Percentiles rank a stretch among this genome's conserved stretches.
phyloP scores from a whole-genome alignment of 805 yeast species.

The Barnettozyma populi region DNA sequence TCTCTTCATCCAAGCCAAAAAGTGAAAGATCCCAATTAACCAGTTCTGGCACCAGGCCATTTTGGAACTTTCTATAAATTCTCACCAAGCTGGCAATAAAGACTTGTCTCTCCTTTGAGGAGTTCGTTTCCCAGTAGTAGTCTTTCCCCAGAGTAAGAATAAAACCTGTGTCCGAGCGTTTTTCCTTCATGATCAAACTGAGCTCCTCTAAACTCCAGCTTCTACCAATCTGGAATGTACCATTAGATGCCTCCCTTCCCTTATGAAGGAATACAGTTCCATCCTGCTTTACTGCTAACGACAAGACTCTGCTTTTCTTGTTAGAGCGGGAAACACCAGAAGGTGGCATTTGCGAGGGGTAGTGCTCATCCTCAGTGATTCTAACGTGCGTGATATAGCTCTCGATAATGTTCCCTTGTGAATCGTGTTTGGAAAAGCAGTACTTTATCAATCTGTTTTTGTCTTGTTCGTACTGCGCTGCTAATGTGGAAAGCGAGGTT shows the following conservation, averaged over 20 bases:
- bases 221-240: constrained; percentile 81
- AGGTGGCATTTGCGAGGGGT: constrained; percentile 68
- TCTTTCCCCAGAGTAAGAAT: constrained; percentile 60
- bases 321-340: constrained; percentile 37
- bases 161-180: constrained; percentile 50
- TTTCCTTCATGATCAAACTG: constrained; percentile 47
- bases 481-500: constrained; percentile 32
- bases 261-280: constrained; percentile 76
- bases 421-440: constrained; percentile 44
- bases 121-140: constrained; percentile 76
- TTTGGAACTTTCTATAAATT: constrained; percentile 48
- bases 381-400: constrained; percentile 73
- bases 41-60: constrained; percentile 49
- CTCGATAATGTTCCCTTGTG: constrained; percentile 40
- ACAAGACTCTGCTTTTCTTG: constrained; percentile 58
- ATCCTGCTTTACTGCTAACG: constrained; percentile 51
- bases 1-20: constrained; percentile 35
- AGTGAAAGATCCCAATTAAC: constrained; percentile 44
- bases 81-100: constrained; percentile 50
- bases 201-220: constrained; percentile 85
- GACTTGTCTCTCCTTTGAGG: constrained; percentile 52
- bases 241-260: constrained; percentile 74
- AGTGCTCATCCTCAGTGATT: constrained; percentile 67
- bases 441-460: constrained; percentile 40
- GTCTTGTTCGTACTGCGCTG: constrained; percentile 55